These are phyloP conservation scores for Hypoxylon crocopeplum DNA, from an alignment of 495 filamentous ascomycete species.

Conservation along the genomic window DNA sequence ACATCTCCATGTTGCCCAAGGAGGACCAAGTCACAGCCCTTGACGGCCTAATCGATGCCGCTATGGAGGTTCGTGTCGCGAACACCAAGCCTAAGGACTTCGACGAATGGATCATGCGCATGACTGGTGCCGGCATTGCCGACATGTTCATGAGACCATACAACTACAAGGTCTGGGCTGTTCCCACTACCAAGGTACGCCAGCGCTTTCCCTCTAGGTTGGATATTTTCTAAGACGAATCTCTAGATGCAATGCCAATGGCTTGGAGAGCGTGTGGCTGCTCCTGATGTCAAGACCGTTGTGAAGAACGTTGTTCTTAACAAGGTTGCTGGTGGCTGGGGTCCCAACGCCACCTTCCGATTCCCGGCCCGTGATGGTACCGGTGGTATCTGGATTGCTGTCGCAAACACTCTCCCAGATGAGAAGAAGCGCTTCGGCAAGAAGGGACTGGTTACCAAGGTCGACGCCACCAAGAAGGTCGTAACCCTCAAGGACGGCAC, in stretches of 20 bases:
- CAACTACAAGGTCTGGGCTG: conserved; percentile 99
- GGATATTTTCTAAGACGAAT: neutral
- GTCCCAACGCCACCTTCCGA: conserved; percentile 96
- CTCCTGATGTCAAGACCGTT: conserved; percentile 94
- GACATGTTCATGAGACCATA: conserved; percentile 99
- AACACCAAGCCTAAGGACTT: conserved; percentile 94
- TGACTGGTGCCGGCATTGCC: conserved; percentile 88
- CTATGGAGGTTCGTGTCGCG: conserved; percentile 81
- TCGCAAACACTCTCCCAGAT: conserved; percentile 90
- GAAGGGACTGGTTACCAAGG: conserved; percentile 80
- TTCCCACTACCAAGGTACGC: conserved; percentile 93
- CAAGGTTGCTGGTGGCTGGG: conserved; percentile 98
- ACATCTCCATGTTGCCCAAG: conserved; percentile 98
- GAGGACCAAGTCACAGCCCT: conserved; percentile 95
- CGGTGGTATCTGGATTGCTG: conserved; percentile 98
- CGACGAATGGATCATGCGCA: conserved; percentile 97
- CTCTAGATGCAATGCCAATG: conserved; percentile 97
- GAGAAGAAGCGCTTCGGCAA: conserved; percentile 90
- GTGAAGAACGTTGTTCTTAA: conserved; percentile 94
- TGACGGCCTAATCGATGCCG: conserved; percentile 96
- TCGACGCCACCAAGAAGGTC: conserved; percentile 82
- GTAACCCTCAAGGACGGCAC: conserved; percentile 86
- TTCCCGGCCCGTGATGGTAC: conserved; percentile 97
- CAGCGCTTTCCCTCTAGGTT: neutral
- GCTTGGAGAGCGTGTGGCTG: conserved; percentile 98